These are phyloP conservation scores for Leccinum uliginosum DNA, from an alignment of 768 basidiomycete genomes.

Conservation along the genomic window DNA sequence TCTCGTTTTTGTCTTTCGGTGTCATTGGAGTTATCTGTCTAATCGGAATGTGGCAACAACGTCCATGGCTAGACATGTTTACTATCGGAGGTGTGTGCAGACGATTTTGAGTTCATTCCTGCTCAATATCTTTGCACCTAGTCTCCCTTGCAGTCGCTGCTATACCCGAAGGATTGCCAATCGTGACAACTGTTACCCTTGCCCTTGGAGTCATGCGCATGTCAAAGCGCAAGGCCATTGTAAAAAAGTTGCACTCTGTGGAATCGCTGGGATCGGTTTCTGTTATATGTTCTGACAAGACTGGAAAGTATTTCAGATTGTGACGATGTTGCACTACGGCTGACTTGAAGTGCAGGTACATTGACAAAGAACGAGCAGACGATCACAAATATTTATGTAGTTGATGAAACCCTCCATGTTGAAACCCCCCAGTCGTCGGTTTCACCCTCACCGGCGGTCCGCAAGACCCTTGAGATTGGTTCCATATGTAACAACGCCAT, in stretches of 20 bases:
- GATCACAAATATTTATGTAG: constrained; percentile 81
- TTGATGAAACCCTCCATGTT: constrained; percentile 74
- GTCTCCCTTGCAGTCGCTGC: constrained; percentile 98
- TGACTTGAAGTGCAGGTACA: constrained; percentile 50
- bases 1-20: constrained; percentile 88
- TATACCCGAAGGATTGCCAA: constrained; percentile 94
- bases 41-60: constrained; percentile 79
- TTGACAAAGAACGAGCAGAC: constrained; percentile 96
- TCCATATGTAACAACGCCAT: constrained; percentile 89
- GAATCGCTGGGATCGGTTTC: constrained; percentile 92
- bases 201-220: constrained; percentile 92
- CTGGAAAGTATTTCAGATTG: constrained; percentile 46
- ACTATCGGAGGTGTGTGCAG: constrained; percentile 83
- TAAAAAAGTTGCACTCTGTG: constrained; percentile 94
- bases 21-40: constrained; percentile 92
- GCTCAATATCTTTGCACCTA: constrained; percentile 30
- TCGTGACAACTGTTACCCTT: constrained; percentile 95
- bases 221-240: constrained; percentile 93
- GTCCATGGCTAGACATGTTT: constrained; percentile 97
- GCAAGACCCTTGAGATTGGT: constrained; percentile 76
- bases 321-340: not conserved
- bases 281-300: constrained; percentile 98
- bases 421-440: constrained; percentile 44
- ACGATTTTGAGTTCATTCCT: not conserved
- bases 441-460: constrained; percentile 59